Evolutionary conservation across 805 yeast genomes (phyloP).

Genomic region (Gaillardinia entomophila): DNA sequence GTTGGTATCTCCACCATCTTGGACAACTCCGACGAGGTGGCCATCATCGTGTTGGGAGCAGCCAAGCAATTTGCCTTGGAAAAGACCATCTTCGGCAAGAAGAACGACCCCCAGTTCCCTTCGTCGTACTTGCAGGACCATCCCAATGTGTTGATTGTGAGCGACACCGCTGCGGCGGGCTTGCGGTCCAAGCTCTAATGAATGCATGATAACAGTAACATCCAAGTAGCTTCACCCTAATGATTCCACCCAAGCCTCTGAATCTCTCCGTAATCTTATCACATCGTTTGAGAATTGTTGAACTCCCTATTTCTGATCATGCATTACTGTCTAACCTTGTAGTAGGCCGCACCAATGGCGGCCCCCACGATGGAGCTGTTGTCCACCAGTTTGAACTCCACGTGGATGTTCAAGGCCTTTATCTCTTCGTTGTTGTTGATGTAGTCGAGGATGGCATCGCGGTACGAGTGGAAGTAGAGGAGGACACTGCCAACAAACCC

Average conservation of each 20-base stretch:
- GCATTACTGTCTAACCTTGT: not conserved
- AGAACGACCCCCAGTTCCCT: conserved; percentile 39
- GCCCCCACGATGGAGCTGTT: conserved; percentile 50
- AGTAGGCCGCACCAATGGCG: conserved; percentile 45
- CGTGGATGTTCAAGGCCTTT: conserved; percentile 18
- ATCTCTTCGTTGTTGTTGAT: conserved; percentile 20
- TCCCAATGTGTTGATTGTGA: conserved; percentile 36
- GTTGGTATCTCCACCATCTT: conserved; percentile 56
- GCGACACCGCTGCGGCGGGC: conserved; percentile 46
- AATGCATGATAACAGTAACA: no score
- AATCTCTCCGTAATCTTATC: no score
- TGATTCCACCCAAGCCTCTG: no score
- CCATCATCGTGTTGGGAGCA: conserved; percentile 46
- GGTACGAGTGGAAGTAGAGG: conserved; percentile 34
- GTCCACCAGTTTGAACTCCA: conserved; percentile 34
- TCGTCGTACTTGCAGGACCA: conserved; percentile 47
- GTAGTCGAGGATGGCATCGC: conserved; percentile 18
- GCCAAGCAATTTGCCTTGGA: conserved; percentile 42
- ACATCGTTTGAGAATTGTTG: no score
- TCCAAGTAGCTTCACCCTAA: no score
- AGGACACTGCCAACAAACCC: conserved; percentile 51
- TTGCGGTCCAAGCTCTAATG: conserved; percentile 24
- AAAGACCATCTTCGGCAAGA: conserved; percentile 35
- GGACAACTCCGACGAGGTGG: conserved; percentile 49
- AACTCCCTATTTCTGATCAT: not conserved